Percentiles rank a stretch among this genome's conserved stretches.
phyloP scores from a whole-genome alignment of 176 grass and related monocot species.

The Avena atlantica region DNA sequence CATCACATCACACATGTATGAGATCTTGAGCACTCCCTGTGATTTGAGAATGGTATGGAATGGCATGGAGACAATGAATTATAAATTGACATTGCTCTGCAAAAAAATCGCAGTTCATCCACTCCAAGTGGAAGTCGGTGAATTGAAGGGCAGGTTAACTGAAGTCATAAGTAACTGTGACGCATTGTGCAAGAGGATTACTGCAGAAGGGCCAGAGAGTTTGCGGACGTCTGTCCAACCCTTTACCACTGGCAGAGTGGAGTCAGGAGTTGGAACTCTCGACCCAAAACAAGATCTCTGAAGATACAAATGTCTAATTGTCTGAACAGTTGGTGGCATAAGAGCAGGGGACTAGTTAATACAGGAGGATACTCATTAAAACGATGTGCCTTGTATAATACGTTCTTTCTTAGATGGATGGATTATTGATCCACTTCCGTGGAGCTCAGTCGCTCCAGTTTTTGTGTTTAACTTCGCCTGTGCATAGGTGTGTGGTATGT shows the following conservation, averaged over 20 bases:
- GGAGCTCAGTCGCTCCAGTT: too few relatives aligned
- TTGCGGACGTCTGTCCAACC: constrained; percentile 52
- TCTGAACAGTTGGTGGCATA: too few relatives aligned
- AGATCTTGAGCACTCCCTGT: neutral
- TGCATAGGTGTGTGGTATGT: too few relatives aligned
- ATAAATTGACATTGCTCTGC: constrained; percentile 5
- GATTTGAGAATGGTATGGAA: neutral
- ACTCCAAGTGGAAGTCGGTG: constrained; percentile 89
- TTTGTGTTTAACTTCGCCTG: too few relatives aligned
- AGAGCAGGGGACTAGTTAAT: too few relatives aligned
- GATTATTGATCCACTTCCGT: too few relatives aligned
- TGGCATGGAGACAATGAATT: neutral
- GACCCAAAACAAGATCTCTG: constrained; percentile 37
- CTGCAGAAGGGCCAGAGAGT: constrained; percentile 63
- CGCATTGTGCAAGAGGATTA: constrained; percentile 80
- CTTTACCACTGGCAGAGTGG: constrained; percentile 42
- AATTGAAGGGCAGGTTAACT: constrained; percentile 89
- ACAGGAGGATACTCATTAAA: too few relatives aligned
- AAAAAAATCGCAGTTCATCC: constrained; percentile 62
- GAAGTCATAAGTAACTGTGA: constrained; percentile 91
- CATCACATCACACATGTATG: neutral
- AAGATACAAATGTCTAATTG: neutral
- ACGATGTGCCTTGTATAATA: too few relatives aligned
- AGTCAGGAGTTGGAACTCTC: constrained; percentile 40
- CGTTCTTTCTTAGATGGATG: too few relatives aligned